Percentiles rank a stretch among this genome's conserved stretches.
Conservation (phyloP, 176 grass and related monocot species). For the Phyllostachys edulis region DNA sequence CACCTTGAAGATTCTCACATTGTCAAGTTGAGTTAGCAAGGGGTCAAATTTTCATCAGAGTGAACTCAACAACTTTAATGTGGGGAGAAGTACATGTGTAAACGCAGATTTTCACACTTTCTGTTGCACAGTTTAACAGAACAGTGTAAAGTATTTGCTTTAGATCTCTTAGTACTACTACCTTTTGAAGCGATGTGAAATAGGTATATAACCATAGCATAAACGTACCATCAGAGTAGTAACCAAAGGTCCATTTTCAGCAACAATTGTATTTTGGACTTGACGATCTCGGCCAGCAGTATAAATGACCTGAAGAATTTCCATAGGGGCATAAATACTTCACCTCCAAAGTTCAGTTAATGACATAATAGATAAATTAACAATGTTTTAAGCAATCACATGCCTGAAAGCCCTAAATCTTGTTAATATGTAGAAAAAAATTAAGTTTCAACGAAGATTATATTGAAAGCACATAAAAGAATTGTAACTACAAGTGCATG, state of each 20-base stretch:
- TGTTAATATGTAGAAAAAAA: background rate
- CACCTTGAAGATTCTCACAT: background rate
- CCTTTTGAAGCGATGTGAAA: constrained; percentile 14
- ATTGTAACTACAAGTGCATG: background rate
- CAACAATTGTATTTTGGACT: constrained; percentile 71
- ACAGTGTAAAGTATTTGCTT: constrained; percentile 10
- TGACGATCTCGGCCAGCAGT: constrained; percentile 77
- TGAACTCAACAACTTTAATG: constrained; percentile 17
- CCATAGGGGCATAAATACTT: background rate
- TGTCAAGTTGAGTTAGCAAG: constrained; percentile 9
- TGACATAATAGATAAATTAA: background rate
- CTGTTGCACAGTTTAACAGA: constrained; percentile 8
- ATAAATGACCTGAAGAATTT: constrained; percentile 74
- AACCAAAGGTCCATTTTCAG: constrained; percentile 70
- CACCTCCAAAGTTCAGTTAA: constrained; percentile 10
- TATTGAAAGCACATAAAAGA: background rate
- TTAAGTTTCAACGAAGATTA: background rate
- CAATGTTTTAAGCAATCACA: constrained; percentile 10
- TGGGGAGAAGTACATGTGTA: background rate
- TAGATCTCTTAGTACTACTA: constrained; percentile 5
- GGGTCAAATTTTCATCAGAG: background rate
- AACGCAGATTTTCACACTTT: constrained; percentile 3
- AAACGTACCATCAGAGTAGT: constrained; percentile 62
- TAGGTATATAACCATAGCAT: constrained; percentile 26
- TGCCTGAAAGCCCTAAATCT: background rate